A percentile compares a stretch with the other conserved stretches of the same genome.
Evolutionary conservation across 805 yeast species (phyloP).

Genomic region (Wickerhamomyces ciferrii): DNA sequence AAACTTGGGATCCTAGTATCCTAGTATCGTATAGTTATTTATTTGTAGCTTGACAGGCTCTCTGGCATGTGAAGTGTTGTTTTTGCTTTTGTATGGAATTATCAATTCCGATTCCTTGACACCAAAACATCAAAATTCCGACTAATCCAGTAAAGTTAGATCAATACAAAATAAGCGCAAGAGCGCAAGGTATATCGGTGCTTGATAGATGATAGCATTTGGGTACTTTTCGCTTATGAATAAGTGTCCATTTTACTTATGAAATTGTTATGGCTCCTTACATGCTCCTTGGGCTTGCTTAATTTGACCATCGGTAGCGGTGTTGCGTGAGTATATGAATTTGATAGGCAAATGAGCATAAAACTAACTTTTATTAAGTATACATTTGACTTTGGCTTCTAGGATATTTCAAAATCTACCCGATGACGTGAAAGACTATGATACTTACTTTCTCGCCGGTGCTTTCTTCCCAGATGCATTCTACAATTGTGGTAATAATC

Average conservation of each 20-base stretch:
- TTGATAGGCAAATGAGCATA: background rate
- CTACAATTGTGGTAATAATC: slow-evolving; percentile 49
- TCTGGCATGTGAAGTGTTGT: too few relatives aligned
- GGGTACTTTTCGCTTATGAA: background rate
- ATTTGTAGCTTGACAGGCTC: too few relatives aligned
- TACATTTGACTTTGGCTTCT: slow-evolving; percentile 32
- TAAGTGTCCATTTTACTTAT: background rate
- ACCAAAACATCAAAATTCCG: background rate
- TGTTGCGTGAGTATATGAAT: background rate
- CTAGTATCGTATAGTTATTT: too few relatives aligned
- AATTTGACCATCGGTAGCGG: background rate
- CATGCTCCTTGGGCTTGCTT: background rate
- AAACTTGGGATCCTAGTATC: background rate
- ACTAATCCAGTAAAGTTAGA: too few relatives aligned
- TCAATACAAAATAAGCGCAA: too few relatives aligned
- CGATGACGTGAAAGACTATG: slow-evolving; percentile 12
- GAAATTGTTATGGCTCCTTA: background rate
- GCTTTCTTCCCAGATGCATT: slow-evolving; percentile 68
- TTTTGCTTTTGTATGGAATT: background rate
- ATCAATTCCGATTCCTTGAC: background rate
- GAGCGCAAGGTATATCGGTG: too few relatives aligned
- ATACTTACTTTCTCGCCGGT: slow-evolving; percentile 44
- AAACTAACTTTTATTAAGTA: slow-evolving; percentile 6
- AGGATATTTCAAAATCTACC: slow-evolving; percentile 28
- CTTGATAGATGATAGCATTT: too few relatives aligned